phyloP scores from a whole-genome alignment of 768 basidiomycete genomes.

The Cytidiella melzeri region DNA sequence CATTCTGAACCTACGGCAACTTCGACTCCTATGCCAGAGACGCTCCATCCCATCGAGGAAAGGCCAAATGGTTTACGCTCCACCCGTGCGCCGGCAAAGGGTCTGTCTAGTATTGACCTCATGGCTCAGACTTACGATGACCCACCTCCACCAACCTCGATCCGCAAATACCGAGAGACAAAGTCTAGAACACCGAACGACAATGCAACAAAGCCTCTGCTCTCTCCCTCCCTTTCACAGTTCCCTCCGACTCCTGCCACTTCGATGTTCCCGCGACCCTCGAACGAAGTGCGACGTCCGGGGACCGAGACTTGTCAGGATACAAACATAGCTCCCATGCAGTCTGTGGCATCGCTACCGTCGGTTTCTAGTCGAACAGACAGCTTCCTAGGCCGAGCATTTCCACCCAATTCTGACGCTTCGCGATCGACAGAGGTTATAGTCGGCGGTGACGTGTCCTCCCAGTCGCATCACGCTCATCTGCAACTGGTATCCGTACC shows the following conservation, averaged over 20 bases:
- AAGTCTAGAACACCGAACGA: conserved; percentile 9
- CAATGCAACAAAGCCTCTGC: neutral
- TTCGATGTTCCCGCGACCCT: neutral
- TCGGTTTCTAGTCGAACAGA: conserved; percentile 12
- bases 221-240: neutral
- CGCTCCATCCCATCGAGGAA: conserved; percentile 3
- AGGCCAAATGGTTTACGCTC: conserved; percentile 10
- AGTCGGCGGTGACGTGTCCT: conserved; percentile 12
- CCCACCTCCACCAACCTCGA: conserved; percentile 34
- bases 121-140: conserved; percentile 28
- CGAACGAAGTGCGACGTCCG: neutral
- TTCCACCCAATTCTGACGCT: conserved; percentile 14
- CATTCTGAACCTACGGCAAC: conserved; percentile 23
- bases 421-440: conserved; percentile 14
- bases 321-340: neutral
- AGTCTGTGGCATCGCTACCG: conserved; percentile 1
- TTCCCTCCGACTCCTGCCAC: neutral
- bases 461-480: conserved; percentile 19
- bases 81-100: conserved; percentile 8
- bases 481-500: conserved; percentile 13
- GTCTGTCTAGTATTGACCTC: conserved; percentile 17
- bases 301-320: neutral
- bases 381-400: conserved; percentile 21
- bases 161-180: conserved; percentile 25
- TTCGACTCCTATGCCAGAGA: neutral